Percentiles rank a stretch among this genome's conserved stretches.
These are phyloP conservation scores for Magnusiomyces starmeri DNA, from an alignment of 1,139 yeast genomes.

Conservation along the genomic window DNA sequence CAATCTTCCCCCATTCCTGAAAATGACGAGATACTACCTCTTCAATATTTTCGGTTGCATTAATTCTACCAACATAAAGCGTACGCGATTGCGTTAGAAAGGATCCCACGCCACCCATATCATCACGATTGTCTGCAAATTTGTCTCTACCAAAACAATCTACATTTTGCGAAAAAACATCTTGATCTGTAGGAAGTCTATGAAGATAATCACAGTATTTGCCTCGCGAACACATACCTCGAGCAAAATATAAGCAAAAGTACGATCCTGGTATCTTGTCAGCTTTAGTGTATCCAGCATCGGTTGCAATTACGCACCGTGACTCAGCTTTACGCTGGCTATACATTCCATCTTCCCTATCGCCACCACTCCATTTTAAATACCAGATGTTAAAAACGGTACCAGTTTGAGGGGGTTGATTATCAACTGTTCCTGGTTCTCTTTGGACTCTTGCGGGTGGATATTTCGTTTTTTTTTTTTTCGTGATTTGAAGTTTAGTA, in stretches of 20 bases:
- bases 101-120: conserved; percentile 94
- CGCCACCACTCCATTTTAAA: conserved; percentile 54
- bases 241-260: conserved; percentile 78
- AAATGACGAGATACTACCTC: conserved; percentile 47
- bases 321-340: conserved; percentile 42
- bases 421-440: conserved; percentile 56
- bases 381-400: conserved; percentile 82
- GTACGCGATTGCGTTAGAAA: conserved; percentile 64
- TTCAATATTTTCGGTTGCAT: conserved; percentile 37
- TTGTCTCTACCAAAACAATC: conserved; percentile 95
- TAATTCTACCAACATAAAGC: conserved; percentile 67
- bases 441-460: conserved; percentile 66
- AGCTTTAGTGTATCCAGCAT: conserved; percentile 73
- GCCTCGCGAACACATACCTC: conserved; percentile 82
- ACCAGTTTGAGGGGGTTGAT: conserved; percentile 73
- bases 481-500: no score
- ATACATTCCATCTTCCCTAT: conserved; percentile 30
- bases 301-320: conserved; percentile 53
- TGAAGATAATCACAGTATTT: conserved; percentile 70
- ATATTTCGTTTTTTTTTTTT: conserved; percentile 20
- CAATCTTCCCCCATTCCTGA: conserved; percentile 73
- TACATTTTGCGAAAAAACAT: conserved; percentile 49
- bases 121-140: conserved; percentile 76
- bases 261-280: conserved; percentile 42
- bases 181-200: conserved; percentile 54